A percentile compares a stretch with the other conserved stretches of the same genome.
Evolutionary conservation across 176 grass and related monocot genomes (phyloP).

Genomic region (Rhipidocladum racemiflorum): DNA sequence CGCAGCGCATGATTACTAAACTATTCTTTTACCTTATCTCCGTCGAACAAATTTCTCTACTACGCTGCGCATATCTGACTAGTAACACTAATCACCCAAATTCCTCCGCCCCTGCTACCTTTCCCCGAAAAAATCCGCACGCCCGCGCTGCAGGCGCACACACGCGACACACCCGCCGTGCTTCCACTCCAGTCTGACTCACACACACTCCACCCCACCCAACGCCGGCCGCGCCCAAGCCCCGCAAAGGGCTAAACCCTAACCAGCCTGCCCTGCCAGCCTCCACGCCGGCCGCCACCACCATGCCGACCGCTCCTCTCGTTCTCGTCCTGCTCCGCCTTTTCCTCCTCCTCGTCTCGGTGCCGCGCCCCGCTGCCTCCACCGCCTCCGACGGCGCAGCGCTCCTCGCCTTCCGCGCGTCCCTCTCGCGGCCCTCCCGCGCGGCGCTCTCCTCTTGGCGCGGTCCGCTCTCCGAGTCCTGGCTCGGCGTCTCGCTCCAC

Average conservation of each 20-base stretch:
- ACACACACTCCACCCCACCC: neutral
- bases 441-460: constrained; percentile 43
- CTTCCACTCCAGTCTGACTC: constrained; percentile 1
- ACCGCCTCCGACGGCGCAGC: constrained; percentile 39
- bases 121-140: no score
- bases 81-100: no score
- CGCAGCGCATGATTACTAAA: no score
- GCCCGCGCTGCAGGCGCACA: no score
- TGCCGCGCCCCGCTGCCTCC: neutral
- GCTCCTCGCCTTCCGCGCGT: constrained; percentile 44
- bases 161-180: neutral
- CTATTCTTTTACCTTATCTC: no score
- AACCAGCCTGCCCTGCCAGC: constrained; percentile 32
- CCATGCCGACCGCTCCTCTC: constrained; percentile 37
- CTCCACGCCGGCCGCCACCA: constrained; percentile 33
- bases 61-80: no score
- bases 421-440: constrained; percentile 24
- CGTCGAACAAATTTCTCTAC: no score
- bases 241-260: constrained; percentile 46
- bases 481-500: constrained; percentile 56
- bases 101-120: no score
- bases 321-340: constrained; percentile 31
- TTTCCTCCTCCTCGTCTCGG: constrained; percentile 18
- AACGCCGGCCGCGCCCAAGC: constrained; percentile 51
- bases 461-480: constrained; percentile 47